Conservation (phyloP, 139 green algal species). For the Ettlia oleoabundans region DNA sequence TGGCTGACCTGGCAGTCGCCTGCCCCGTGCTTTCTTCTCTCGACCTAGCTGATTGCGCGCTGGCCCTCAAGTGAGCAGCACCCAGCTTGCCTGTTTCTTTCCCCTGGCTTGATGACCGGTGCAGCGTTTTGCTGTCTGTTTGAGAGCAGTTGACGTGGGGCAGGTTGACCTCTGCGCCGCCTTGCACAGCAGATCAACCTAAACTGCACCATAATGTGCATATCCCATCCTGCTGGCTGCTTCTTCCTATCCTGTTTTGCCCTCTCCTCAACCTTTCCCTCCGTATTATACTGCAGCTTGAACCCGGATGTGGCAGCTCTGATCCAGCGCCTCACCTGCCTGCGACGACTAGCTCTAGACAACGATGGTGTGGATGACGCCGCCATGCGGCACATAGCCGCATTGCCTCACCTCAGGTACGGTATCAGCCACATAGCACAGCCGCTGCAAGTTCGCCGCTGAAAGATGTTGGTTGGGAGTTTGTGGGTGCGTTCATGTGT, state of each 20-base stretch:
- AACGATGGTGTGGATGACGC: slow-evolving; percentile 6
- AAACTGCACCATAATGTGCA: no score
- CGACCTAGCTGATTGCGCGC: slow-evolving; percentile 10
- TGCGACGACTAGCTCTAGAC: slow-evolving; percentile 10
- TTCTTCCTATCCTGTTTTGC: no score
- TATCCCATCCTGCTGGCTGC: no score
- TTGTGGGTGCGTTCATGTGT: no score
- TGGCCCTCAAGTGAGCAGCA: slow-evolving; percentile 9
- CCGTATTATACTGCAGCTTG: neutral
- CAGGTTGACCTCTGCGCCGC: no score
- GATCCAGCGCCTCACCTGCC: neutral
- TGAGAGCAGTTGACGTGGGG: no score
- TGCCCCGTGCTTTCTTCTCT: neutral
- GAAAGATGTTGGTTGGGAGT: no score
- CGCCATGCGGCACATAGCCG: slow-evolving; percentile 17
- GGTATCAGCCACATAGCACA: no score
- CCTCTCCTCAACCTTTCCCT: neutral
- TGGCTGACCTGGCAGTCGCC: neutral
- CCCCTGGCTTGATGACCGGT: no score
- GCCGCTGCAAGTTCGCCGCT: no score
- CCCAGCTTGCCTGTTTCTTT: neutral
- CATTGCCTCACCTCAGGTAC: neutral
- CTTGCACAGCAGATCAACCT: no score
- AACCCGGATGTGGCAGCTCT: neutral
- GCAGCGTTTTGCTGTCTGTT: no score